Evolutionary conservation across 1,284 basidiomycete species (phyloP).

Genomic region (Agroathelia rolfsii): DNA sequence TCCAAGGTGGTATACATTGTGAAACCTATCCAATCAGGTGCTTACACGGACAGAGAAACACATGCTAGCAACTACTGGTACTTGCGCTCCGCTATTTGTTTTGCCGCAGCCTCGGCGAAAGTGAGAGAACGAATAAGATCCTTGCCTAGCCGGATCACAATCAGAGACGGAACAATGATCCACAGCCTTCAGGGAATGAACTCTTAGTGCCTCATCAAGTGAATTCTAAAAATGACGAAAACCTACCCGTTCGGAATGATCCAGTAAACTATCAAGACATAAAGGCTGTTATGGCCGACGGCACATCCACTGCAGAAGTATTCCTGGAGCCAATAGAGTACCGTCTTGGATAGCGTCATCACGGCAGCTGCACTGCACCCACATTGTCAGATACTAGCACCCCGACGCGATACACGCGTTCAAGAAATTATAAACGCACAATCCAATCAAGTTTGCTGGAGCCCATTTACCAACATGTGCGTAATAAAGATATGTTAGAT

Average conservation of each 20-base stretch:
- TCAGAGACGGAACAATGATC: slow-evolving; percentile 58
- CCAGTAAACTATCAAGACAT: slow-evolving; percentile 52
- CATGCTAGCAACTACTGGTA: too few relatives aligned
- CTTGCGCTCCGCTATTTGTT: too few relatives aligned
- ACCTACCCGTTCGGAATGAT: slow-evolving; percentile 73
- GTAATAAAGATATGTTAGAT: slow-evolving; percentile 68
- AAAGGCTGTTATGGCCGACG: slow-evolving; percentile 62
- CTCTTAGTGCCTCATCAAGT: neutral
- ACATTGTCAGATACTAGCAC: too few relatives aligned
- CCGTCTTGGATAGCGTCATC: slow-evolving; percentile 81
- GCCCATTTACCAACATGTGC: slow-evolving; percentile 52
- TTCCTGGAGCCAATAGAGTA: slow-evolving; percentile 75
- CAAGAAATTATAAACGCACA: slow-evolving; percentile 20
- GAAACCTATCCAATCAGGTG: too few relatives aligned
- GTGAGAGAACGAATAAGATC: slow-evolving; percentile 40
- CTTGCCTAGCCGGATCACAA: slow-evolving; percentile 43
- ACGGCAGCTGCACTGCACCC: slow-evolving; percentile 45
- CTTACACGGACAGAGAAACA: too few relatives aligned
- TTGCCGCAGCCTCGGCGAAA: slow-evolving; percentile 8
- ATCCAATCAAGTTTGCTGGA: slow-evolving; percentile 65
- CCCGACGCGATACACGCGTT: slow-evolving; percentile 37
- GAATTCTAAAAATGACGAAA: slow-evolving; percentile 5
- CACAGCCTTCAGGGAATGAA: slow-evolving; percentile 40
- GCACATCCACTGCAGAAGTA: slow-evolving; percentile 64
- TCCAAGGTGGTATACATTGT: too few relatives aligned